These are phyloP conservation scores for Monosporascus sp. DNA, from an alignment of 2,329 filamentous ascomycete genomes.

Conservation along the genomic window DNA sequence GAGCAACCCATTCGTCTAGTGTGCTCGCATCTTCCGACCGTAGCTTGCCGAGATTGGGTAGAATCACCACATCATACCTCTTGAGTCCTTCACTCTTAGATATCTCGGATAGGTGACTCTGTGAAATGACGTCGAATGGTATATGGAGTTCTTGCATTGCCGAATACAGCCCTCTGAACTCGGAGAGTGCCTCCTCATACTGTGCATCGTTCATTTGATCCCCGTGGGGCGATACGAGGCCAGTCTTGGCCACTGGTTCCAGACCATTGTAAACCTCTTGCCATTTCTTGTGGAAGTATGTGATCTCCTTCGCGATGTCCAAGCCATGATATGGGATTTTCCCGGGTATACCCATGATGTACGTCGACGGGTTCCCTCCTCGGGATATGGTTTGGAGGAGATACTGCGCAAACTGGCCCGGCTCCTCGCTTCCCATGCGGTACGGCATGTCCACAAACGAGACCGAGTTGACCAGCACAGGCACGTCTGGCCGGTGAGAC, in stretches of 20 bases:
- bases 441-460: constrained; percentile 6
- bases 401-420: constrained; percentile 5
- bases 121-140: constrained; percentile 9
- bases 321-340: constrained; percentile 8
- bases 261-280: no score
- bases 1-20: constrained; percentile 8
- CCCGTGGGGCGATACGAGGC: no score
- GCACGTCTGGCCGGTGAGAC: constrained; percentile 8
- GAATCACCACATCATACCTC: constrained; percentile 8
- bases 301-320: constrained; percentile 3
- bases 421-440: constrained; percentile 4
- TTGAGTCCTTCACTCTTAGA: background rate
- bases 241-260: no score
- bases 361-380: constrained; percentile 10
- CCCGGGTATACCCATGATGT: constrained; percentile 12
- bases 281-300: constrained; percentile 6
- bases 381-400: constrained; percentile 10
- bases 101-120: constrained; percentile 6
- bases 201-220: background rate
- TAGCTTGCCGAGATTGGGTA: constrained; percentile 9
- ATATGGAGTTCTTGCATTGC: constrained; percentile 12
- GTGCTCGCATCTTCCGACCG: background rate
- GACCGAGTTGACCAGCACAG: constrained; percentile 9
- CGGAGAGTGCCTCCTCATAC: constrained; percentile 4
- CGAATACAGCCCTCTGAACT: constrained; percentile 11